Evolutionary conservation across 495 filamentous ascomycete genomes (phyloP).

Genomic region (Parachaetomium inaequale): DNA sequence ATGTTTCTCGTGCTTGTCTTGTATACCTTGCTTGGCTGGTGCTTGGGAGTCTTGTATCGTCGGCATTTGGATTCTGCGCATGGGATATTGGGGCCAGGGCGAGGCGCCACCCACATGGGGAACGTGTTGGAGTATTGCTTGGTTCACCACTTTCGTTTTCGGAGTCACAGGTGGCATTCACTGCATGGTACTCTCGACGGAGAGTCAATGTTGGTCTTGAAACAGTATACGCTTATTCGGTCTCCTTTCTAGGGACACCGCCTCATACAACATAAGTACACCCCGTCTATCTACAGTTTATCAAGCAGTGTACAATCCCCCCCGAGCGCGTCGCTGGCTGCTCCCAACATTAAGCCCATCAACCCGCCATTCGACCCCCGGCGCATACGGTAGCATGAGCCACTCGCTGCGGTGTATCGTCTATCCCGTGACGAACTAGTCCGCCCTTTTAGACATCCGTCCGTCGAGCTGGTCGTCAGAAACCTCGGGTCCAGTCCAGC

Average conservation of each 20-base stretch:
- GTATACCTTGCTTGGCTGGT: neutral
- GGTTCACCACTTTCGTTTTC: neutral
- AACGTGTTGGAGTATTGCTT: neutral
- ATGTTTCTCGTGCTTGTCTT: neutral
- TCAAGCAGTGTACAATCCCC: constrained; percentile 1
- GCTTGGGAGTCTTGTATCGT: neutral
- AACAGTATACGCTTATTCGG: neutral
- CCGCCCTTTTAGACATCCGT: no score
- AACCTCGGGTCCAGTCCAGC: no score
- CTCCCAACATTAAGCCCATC: neutral
- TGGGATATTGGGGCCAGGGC: neutral
- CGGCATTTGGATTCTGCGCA: neutral
- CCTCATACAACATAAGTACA: neutral
- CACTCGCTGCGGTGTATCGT: neutral
- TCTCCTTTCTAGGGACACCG: neutral
- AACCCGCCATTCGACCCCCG: neutral
- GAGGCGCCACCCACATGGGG: neutral
- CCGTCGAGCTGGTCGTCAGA: no score
- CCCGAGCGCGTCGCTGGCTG: neutral
- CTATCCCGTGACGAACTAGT: neutral
- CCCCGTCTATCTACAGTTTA: constrained; percentile 1
- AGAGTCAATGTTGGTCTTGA: neutral
- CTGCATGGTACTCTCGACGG: neutral
- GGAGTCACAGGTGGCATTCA: neutral
- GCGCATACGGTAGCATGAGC: neutral